These are phyloP conservation scores for Ilyonectria robusta DNA, from an alignment of 2,329 filamentous ascomycete genomes.

Conservation along the genomic window DNA sequence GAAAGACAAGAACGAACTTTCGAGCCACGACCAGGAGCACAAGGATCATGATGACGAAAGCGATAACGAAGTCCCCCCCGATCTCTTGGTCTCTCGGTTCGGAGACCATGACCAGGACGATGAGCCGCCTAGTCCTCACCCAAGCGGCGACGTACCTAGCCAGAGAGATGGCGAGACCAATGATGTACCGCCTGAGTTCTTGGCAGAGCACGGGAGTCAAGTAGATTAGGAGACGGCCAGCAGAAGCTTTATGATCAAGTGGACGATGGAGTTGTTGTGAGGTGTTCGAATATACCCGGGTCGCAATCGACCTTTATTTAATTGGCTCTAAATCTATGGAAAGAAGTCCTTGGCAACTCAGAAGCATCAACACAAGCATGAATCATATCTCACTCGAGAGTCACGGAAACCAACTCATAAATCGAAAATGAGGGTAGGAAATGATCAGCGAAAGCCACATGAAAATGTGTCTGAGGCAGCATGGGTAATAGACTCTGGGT, in stretches of 20 bases:
- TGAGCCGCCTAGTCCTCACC: constrained; percentile 32
- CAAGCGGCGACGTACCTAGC: constrained; percentile 32
- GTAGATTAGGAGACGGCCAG: constrained; percentile 29
- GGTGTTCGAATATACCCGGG: constrained; percentile 23
- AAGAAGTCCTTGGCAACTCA: not conserved
- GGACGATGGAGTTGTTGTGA: not conserved
- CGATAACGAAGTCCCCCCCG: constrained; percentile 61
- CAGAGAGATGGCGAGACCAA: constrained; percentile 59
- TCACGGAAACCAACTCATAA: not conserved
- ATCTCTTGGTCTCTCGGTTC: constrained; percentile 54
- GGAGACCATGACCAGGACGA: constrained; percentile 45
- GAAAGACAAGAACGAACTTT: not conserved
- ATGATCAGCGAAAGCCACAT: too few relatives aligned
- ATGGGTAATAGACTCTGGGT: constrained; percentile 12
- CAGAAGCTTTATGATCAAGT: not conserved
- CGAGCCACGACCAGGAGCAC: not conserved
- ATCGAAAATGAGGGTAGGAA: not conserved
- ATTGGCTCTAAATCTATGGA: not conserved
- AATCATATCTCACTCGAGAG: not conserved
- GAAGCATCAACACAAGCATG: not conserved
- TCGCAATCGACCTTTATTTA: not conserved
- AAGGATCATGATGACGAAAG: constrained; percentile 40
- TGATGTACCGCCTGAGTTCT: constrained; percentile 66
- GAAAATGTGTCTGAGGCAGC: not conserved
- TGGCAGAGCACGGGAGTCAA: constrained; percentile 58